Base-by-base conservation (phyloP, 2,329 filamentous ascomycete species). In the Teratosphaeria zuluensis region DNA sequence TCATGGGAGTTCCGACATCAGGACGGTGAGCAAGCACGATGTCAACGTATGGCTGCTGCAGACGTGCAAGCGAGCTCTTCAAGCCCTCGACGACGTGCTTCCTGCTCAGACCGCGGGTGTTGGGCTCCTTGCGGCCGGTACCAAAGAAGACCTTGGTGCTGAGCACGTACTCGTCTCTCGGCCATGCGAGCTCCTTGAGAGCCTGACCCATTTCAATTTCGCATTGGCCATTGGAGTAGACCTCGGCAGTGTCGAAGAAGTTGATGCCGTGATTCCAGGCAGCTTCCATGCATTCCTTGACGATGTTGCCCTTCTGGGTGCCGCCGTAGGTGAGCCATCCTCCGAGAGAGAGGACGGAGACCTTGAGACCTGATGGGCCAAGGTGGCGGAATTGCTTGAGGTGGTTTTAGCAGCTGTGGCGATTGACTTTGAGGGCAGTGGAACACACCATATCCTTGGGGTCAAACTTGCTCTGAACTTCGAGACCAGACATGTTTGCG, bases 41-140 rank as follows among this genome's bases (percentile, higher is more conserved):
- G 69, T 86, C 84, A 57, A 86, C 84, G 66, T 89, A 89, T n/a
- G 81, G 80, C 57, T 82, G 78, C 66, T 85, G 78, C 55, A 88
- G 76, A 31, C 85, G 77, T 63, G 77, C 73, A n/a, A 85, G 72
- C 1, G 77, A 82, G 69, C 75, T 76, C 74, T 84, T 81, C 56
- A 84, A 72, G 33, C 82, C 83, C 72, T 86, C 78, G n/a, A 80
- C 73, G 55, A 80, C 76, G 70, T 80, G 78, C 73, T 80, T 79
- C 69, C 72, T 74, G 58, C 73, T 76, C 46, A 79, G 68, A 56
- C 77, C 77, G 48, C 77, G 71, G n/a, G 78, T 80, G 70, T 80
- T 80, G 59, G 81, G 81, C 72, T 84, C 81, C 72, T 83, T 81
- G 62, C 81, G 76, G 11, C 77, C 78, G 1, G 80, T 82, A 54